These are phyloP conservation scores for Tilletia indica DNA, from an alignment of 1,284 basidiomycete species.

Conservation along the genomic window DNA sequence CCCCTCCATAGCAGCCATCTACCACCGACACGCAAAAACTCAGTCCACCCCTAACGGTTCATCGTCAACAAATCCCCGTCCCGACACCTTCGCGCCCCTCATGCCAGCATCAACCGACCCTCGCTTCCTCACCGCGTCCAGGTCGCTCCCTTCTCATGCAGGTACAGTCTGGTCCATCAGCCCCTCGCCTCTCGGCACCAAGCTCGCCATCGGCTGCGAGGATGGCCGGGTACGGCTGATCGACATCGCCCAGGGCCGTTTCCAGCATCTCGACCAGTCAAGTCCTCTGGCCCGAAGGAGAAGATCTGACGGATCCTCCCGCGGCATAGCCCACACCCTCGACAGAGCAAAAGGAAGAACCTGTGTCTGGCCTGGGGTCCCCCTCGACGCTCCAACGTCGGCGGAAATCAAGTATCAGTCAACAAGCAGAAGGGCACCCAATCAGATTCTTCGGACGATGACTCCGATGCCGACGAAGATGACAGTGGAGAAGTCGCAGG, in stretches of 20 bases:
- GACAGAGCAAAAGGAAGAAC: conserved; percentile 49
- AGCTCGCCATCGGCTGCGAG: conserved; percentile 85
- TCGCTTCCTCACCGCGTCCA: conserved; percentile 57
- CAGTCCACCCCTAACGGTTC: background rate
- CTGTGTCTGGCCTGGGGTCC: conserved; percentile 92
- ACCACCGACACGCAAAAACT: conserved; percentile 12
- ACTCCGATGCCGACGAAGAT: conserved; percentile 55
- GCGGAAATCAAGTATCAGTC: background rate
- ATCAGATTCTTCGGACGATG: conserved; percentile 27
- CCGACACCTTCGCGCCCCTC: background rate
- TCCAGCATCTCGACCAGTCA: too few species aligned
- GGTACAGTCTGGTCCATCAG: conserved; percentile 90
- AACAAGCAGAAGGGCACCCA: conserved; percentile 9
- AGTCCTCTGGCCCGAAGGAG: conserved; percentile 52
- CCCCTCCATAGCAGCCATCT: conserved; percentile 26
- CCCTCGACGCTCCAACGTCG: conserved; percentile 62
- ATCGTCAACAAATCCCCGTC: too few species aligned
- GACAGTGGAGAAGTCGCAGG: conserved; percentile 67
- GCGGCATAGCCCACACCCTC: conserved; percentile 23
- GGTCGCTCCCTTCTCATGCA: conserved; percentile 76
- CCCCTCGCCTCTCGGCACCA: conserved; percentile 76
- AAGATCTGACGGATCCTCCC: background rate
- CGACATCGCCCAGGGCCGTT: too few species aligned
- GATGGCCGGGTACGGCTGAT: too few species aligned
- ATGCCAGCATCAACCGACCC: conserved; percentile 17